Evolutionary conservation across 306 rosid genomes (phyloP), one percentile per base, ranked within the genome.

Genomic region (Trifolium fragiferum): DNA sequence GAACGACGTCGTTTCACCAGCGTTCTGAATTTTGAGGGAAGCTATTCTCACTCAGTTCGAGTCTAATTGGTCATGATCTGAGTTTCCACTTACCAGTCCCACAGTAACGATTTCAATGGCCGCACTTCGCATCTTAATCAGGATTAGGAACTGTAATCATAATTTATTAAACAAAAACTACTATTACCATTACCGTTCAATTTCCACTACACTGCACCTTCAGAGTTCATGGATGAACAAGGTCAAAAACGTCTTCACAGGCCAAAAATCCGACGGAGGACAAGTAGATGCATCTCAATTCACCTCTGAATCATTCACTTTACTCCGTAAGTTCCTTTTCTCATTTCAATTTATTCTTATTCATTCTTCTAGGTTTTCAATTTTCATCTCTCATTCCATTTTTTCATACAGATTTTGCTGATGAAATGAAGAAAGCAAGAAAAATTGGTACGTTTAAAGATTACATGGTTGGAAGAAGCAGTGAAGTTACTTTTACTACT

Each of bases 381-480:
- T 50, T 46, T 44, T 21, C n/a, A 16, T 38, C 4, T 46, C 11
- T 14, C n/a, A 32, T 33, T 1, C 33, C 2, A 5, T 69, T 69
- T 69, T 69, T 33, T 8, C 23, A 2, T 16, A 14, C 74, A 92
- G 97, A 77, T 41, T 91, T 94, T 47, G 98, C 98, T 1, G 86
- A 94, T 73, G 84, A 76, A 82, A 61, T 94, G 96, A 94, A 84
- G 75, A 87, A 80, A 53, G 94, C 97, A 4, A 82, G 86, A 63
- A 91, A 80, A 73, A 4, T 90, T 2, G 93, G 95, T 2, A 54
- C 85, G 8, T 86, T 91, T 57, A 94, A 94, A 87, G 85, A 88
- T 61, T 94, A 63, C 38, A 68, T 91, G 61, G 96, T 88, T n/a
- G 98, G 95, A 10, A 73, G 97, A 87, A 87, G 95, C 82, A 91